Base-by-base conservation (phyloP, 805 yeast genomes). In the Cyberlindnera sargentensis region DNA sequence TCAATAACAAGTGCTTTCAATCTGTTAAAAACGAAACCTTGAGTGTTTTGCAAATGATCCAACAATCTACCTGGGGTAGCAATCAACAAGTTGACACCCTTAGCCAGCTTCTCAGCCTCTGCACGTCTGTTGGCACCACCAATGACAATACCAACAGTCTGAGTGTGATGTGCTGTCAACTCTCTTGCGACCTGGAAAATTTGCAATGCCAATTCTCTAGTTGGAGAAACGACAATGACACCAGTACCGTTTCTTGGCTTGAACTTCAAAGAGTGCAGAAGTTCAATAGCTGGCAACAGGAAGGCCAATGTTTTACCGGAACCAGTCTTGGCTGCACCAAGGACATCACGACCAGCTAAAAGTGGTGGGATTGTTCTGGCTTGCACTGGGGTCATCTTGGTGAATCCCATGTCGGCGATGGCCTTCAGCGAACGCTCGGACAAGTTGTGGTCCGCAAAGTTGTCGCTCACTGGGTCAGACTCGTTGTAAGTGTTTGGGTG, bases 321-420 rank as follows among this genome's bases (percentile, higher is more conserved):
- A 43, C 99, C 99, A 3, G 99, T 93, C 68, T 90, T 91, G 45
- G 99, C 99, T n/a, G 99, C 99, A 53, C 99, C 99, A 43, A 93
- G 73, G 23, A 95, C 98, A 66, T 93, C 99, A 55, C 91, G 79
- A 36, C 99, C 99, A 1, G 98, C 97, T 50, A 95, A 68, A 49
- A 93, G 72, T 8, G 99, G 98, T 6, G 99, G 98, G 44, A 93
- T 93, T 9, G 99, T 89, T 66, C 91, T 80, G 27, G 95, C 83
- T 67, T 93, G 99, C 8, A 93, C 98, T 50, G 82, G 79, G 1
- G 99, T 95, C 97, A 93, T 87, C 41, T 70, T 82, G 10, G 78
- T 72, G 68, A 93, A 93, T 1, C 96, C 97, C 96, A 93, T 86
- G 31, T 80, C 82, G 34, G 72, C 71, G 51, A 93, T 81, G 24